Percentiles rank a stretch among this genome's conserved stretches.
Evolutionary conservation across 148 eudicot genomes (phyloP).

Genomic region (Rhododendron williamsianum): DNA sequence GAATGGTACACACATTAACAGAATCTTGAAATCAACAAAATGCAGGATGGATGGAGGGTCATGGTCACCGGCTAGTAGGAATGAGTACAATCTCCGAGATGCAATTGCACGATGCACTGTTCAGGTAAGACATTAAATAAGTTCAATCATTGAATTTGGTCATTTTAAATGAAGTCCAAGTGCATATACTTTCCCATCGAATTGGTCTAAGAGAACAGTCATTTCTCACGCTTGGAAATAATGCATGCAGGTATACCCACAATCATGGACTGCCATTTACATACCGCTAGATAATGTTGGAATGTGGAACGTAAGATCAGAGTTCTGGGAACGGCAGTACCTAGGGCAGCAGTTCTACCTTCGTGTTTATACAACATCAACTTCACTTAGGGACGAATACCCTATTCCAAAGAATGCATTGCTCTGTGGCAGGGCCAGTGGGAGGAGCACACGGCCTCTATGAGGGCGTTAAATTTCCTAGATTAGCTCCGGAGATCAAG

Average conservation of each 20-base stretch:
- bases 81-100: conserved; percentile 80
- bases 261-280: conserved; percentile 83
- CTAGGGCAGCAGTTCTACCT: conserved; percentile 85
- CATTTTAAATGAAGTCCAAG: not conserved
- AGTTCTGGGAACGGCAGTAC: conserved; percentile 92
- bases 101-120: conserved; percentile 69
- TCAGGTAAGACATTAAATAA: conserved; percentile 43
- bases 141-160: not conserved
- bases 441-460: conserved; percentile 68
- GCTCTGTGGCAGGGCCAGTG: conserved; percentile 81
- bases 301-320: conserved; percentile 93
- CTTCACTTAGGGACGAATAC: conserved; percentile 76
- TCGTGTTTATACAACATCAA: conserved; percentile 66
- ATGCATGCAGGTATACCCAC: conserved; percentile 70
- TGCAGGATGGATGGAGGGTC: conserved; percentile 93
- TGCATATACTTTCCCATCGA: not conserved
- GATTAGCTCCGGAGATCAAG: not conserved
- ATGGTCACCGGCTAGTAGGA: conserved; percentile 70
- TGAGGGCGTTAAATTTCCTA: conserved; percentile 12
- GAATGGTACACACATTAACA: not conserved
- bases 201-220: not conserved
- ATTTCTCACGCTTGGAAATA: not conserved
- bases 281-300: conserved; percentile 89
- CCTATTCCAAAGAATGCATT: conserved; percentile 89
- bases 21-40: not conserved